phyloP scores from a whole-genome alignment of 495 filamentous ascomycete species.

The Chaetomium fimeti region DNA sequence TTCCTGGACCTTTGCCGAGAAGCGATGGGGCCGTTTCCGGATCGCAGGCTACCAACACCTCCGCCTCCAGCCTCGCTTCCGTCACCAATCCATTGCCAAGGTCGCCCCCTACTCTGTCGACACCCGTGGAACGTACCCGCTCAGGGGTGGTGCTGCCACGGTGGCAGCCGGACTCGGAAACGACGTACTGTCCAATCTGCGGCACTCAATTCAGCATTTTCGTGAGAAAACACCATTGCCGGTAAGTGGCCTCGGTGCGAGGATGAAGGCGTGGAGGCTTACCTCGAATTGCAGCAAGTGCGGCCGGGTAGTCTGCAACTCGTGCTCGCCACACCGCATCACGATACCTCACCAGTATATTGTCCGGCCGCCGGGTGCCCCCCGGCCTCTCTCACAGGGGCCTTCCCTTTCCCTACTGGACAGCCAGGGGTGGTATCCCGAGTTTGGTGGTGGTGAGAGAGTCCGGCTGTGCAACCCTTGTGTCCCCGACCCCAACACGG shows the following conservation, averaged over 20 bases:
- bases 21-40: neutral
- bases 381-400: conserved; percentile 45
- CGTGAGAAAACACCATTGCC: conserved; percentile 87
- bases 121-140: conserved; percentile 1
- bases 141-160: conserved; percentile 55
- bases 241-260: conserved; percentile 45
- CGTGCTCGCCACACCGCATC: conserved; percentile 92
- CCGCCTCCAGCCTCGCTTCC: neutral
- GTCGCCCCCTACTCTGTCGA: neutral
- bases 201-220: conserved; percentile 74
- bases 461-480: conserved; percentile 93
- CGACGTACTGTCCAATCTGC: conserved; percentile 79
- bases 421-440: conserved; percentile 48
- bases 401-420: conserved; percentile 34
- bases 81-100: neutral
- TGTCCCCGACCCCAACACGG: conserved; percentile 84
- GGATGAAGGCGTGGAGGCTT: neutral
- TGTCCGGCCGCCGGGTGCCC: conserved; percentile 69
- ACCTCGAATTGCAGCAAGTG: conserved; percentile 65
- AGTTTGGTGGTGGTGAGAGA: conserved; percentile 68
- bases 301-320: conserved; percentile 86
- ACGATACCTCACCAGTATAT: conserved; percentile 92
- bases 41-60: neutral
- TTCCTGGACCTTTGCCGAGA: neutral
- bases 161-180: conserved; percentile 86